Conservation (phyloP, 495 filamentous ascomycete species). For the Hyaloscypha variabilis region DNA sequence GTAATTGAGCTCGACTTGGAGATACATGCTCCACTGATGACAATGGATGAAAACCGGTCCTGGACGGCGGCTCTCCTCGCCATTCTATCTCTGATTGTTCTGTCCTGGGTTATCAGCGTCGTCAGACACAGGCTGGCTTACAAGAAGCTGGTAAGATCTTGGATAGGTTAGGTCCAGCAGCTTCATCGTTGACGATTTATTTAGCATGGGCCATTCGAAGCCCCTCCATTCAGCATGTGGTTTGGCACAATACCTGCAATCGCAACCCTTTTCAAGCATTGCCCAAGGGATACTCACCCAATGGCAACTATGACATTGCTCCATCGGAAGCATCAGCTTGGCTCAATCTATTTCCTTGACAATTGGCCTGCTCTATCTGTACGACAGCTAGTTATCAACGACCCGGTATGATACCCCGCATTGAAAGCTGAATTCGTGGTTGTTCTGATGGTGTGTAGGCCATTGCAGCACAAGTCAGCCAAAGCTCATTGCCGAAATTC, state of each 20-base stretch:
- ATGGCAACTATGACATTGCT: slow-evolving; percentile 17
- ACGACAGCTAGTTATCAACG: slow-evolving; percentile 13
- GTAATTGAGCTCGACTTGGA: no score
- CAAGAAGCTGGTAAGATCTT: neutral
- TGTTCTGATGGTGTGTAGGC: no score
- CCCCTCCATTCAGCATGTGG: slow-evolving; percentile 9
- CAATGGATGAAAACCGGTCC: neutral
- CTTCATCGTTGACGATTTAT: neutral
- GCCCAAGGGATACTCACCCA: slow-evolving; percentile 14
- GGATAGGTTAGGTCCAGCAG: neutral
- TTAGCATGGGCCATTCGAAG: slow-evolving; percentile 10
- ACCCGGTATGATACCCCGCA: slow-evolving; percentile 9
- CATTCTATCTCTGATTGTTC: neutral
- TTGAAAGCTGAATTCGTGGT: no score
- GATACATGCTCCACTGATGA: neutral
- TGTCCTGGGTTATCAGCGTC: neutral
- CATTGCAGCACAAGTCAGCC: no score
- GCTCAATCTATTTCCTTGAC: slow-evolving; percentile 14
- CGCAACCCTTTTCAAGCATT: slow-evolving; percentile 4
- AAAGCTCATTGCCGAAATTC: neutral
- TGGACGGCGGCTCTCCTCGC: neutral
- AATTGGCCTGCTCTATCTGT: slow-evolving; percentile 9
- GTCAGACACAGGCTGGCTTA: neutral
- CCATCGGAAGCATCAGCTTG: slow-evolving; percentile 12
- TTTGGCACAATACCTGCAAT: slow-evolving; percentile 13